Percentiles rank a stretch among this genome's conserved stretches.
Conservation (phyloP, 805 yeast genomes). For the Metschnikowia koreensis region DNA sequence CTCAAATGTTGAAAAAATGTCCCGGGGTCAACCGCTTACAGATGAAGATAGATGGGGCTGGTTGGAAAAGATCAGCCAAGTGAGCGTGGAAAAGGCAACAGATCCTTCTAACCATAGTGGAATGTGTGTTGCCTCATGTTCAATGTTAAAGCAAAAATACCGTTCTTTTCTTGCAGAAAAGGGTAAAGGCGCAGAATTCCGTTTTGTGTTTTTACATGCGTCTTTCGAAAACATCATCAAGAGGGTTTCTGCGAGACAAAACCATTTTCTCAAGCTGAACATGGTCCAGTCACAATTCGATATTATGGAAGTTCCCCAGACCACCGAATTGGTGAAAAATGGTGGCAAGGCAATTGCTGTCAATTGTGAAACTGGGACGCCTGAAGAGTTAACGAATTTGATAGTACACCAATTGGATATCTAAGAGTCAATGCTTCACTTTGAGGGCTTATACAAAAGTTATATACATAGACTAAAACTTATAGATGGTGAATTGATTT, state of each 20-base stretch:
- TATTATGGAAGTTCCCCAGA: conserved; percentile 68
- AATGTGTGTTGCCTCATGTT: conserved; percentile 69
- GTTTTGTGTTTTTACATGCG: conserved; percentile 68
- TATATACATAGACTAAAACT: not conserved
- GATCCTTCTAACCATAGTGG: conserved; percentile 20
- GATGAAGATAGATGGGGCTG: conserved; percentile 95
- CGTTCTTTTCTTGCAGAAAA: conserved; percentile 56
- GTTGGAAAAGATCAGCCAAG: conserved; percentile 54
- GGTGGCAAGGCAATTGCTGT: conserved; percentile 38
- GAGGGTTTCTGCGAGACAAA: conserved; percentile 62
- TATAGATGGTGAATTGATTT: not conserved
- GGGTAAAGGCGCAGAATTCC: conserved; percentile 38
- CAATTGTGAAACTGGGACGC: conserved; percentile 25
- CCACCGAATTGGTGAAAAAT: conserved; percentile 33
- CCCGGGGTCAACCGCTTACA: conserved; percentile 70
- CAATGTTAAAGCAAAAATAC: conserved; percentile 74
- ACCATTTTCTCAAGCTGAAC: conserved; percentile 83
- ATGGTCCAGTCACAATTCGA: conserved; percentile 81
- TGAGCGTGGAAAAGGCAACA: conserved; percentile 39
- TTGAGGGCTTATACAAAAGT: not conserved
- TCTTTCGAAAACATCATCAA: conserved; percentile 55
- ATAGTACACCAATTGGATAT: conserved; percentile 19
- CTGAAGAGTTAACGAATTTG: conserved; percentile 16
- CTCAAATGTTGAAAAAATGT: conserved; percentile 78
- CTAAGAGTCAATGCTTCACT: not conserved